Conservation (phyloP, 257 asterid species). For the Ballota nigra region DNA sequence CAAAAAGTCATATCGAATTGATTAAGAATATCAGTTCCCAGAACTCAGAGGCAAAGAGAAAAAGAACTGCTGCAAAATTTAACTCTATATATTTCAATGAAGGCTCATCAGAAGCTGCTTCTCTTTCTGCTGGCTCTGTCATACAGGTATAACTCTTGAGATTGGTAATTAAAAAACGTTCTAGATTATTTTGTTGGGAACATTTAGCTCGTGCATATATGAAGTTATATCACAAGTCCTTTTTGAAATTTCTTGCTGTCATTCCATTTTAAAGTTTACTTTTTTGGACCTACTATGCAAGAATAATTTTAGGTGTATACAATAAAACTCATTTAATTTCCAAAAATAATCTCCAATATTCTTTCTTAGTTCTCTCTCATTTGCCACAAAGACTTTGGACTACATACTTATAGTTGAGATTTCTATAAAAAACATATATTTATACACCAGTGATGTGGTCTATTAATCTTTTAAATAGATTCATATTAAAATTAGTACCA, state of each 20-base stretch:
- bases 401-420: neutral
- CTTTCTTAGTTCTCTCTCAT: neutral
- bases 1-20: slow-evolving; percentile 56
- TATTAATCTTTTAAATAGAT: neutral
- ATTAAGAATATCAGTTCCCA: slow-evolving; percentile 64
- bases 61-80: slow-evolving; percentile 42
- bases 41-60: slow-evolving; percentile 39
- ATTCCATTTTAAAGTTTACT: neutral
- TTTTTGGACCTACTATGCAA: neutral
- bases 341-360: neutral
- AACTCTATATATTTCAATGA: slow-evolving; percentile 85
- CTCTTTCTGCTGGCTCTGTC: slow-evolving; percentile 91
- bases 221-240: neutral
- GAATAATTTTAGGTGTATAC: neutral
- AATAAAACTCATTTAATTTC: neutral
- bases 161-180: neutral
- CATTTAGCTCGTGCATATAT: neutral
- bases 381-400: neutral
- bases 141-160: slow-evolving; percentile 54
- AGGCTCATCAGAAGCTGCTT: slow-evolving; percentile 91
- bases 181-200: slow-evolving; percentile 4
- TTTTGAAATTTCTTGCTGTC: neutral
- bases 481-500: neutral
- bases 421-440: neutral
- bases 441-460: neutral